Base-by-base conservation (phyloP, 148 eudicot species). In the Tetragonia tetragonoides region DNA sequence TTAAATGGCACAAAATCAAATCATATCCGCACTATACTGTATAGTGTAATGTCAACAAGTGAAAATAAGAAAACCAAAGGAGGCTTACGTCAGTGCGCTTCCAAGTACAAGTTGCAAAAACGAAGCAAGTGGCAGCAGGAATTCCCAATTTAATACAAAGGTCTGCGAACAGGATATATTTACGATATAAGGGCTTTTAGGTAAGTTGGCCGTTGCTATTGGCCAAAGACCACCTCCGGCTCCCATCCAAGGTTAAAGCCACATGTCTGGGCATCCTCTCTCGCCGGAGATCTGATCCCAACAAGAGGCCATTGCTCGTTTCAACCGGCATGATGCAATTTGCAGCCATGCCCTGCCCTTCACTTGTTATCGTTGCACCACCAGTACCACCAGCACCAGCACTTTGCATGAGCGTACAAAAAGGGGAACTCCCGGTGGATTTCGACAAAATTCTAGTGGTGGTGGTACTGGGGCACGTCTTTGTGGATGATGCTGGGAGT, bases 91-190 rank as follows among this genome's bases (percentile, higher is more conserved):
- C n/a, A 39, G 75, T 42, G 47, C 80, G 75, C 60, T 60, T 41
- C 9, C 63, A 62, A 37, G 49, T 70, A n/a, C 64, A 38, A 11
- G 38, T 14, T 0, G 69, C 53, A 62, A 70, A 78, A 7, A 78
- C 34, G 21, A 57, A 47, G 39, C 34, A 42, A 18, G 80, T 46
- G 51, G 75, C 80, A 37, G 75, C 47, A 6, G 37, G 40, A 44
- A 78, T 41, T 18, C 80, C 80, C 24, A 41, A 68, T 78, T 70
- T 70, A 44, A 78, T 17, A 38, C 80, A 78, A 47, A 78, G 75
- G 9, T 78, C 75, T 6, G 62, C 75, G 21, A 70, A 70, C 10
- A 70, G 66, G 9, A 47, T 6, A 6, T 42, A 70, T 10, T 46
- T 21, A 42, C 38, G 37, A 63, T 60, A 78, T 20, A 60, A 61